Evolutionary conservation across 352 stramenopile species (phyloP).

Genomic region (Phytophthora capsici): DNA sequence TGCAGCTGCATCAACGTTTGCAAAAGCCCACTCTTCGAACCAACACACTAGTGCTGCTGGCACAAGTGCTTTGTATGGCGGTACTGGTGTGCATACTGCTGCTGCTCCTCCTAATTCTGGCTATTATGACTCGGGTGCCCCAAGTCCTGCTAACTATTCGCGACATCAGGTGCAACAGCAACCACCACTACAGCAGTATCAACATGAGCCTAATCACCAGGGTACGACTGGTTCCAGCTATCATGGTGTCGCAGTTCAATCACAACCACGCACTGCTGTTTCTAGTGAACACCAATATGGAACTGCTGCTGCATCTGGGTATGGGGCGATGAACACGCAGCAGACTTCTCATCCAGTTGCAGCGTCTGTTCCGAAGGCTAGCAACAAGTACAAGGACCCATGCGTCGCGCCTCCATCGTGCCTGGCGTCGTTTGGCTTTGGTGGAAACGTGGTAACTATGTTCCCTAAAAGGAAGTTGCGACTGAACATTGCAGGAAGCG

Average conservation of each 20-base stretch:
- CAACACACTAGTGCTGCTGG: constrained; percentile 6
- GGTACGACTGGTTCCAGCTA: constrained; percentile 13
- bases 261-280: constrained; percentile 16
- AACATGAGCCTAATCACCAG: constrained; percentile 24
- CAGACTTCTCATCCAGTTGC: constrained; percentile 24
- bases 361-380: constrained; percentile 40
- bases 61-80: constrained; percentile 5
- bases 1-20: constrained; percentile 15
- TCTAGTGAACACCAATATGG: constrained; percentile 19
- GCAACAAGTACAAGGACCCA: constrained; percentile 87
- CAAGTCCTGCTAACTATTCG: constrained; percentile 18
- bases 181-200: constrained; percentile 9
- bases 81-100: constrained; percentile 12
- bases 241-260: constrained; percentile 6
- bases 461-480: constrained; percentile 88
- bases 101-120: constrained; percentile 5
- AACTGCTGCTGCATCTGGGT: constrained; percentile 7
- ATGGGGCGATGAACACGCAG: constrained; percentile 7
- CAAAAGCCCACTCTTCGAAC: constrained; percentile 11
- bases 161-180: constrained; percentile 19
- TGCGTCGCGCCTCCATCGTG: constrained; percentile 76
- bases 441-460: constrained; percentile 90
- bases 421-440: constrained; percentile 85
- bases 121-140: constrained; percentile 20
- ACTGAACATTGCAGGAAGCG: constrained; percentile 64